Evolutionary conservation across 2,329 filamentous ascomycete species (phyloP), one percentile per base, ranked within the genome.

Genomic region (Sporothrix euskadiensis): DNA sequence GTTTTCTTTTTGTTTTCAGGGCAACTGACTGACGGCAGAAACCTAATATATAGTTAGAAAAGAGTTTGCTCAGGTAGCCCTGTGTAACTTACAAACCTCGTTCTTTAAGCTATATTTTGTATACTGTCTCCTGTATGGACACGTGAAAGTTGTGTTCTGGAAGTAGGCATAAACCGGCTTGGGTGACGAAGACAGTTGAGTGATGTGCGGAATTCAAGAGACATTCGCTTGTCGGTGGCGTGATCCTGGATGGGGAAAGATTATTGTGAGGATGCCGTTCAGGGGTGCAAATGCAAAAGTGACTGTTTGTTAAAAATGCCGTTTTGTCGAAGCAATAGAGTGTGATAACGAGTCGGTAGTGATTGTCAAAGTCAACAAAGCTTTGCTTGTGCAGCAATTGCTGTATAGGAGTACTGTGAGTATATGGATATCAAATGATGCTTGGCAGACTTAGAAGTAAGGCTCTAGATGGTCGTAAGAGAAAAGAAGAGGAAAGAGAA

Each of bases 61-160:
- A 16, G 32, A 19, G 30, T 12, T 5, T 26, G 16, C 16, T 5
- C 16, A 22, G 9, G 14, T 7, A 65, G 22, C n/a, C 14, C n/a
- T 26, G 61, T 44, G 19, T 22, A 47, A 68, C 7, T 12, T 10
- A 68, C 66, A 54, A 14, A 69, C 66, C 66, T 54, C 52, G 26
- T 22, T 39, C 59, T 72, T 32, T 72, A 73, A 14, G 79, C 81
- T 86, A 85, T 83, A 85, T 86, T 84, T 75, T 85, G 84, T 81
- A 84, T 85, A 85, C 85, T 87, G 80, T 88, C 86, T 76, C 86
- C 85, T 78, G 86, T 88, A 79, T 88, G 86, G 78, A 85, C 85
- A 80, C 81, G 83, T 73, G 85, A 88, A 73, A 87, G 81, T 76
- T 88, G 86, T 74, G 82, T 84, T 84, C 86, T 86, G 78, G 86